Conservation (phyloP, 1,284 basidiomycete genomes). For the Austroboletus niveus region DNA sequence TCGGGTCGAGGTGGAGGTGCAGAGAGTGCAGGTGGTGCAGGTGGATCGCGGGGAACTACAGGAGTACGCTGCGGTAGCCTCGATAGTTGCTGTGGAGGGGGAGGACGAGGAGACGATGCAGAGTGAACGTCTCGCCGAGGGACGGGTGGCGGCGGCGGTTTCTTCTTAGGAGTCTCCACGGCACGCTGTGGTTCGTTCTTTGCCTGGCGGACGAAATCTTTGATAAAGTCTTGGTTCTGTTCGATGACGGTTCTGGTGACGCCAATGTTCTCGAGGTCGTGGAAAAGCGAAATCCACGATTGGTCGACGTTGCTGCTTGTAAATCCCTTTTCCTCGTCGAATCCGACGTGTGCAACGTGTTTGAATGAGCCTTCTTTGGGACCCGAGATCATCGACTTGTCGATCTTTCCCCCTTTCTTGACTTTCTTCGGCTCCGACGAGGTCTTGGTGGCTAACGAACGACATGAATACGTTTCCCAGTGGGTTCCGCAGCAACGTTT, state of each 20-base stretch:
- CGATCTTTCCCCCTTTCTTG: constrained; percentile 66
- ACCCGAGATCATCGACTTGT: constrained; percentile 89
- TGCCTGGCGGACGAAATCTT: constrained; percentile 72
- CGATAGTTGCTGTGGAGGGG: constrained; percentile 29
- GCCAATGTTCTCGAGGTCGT: constrained; percentile 70
- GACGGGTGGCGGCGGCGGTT: constrained; percentile 57
- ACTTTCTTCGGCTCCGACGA: constrained; percentile 57
- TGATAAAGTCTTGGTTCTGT: constrained; percentile 88
- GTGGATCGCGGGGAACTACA: constrained; percentile 31
- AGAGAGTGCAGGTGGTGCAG: constrained; percentile 12
- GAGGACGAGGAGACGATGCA: constrained; percentile 23
- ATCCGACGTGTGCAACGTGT: constrained; percentile 96
- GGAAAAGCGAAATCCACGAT: constrained; percentile 83
- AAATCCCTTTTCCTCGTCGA: constrained; percentile 84
- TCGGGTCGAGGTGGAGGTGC: constrained; percentile 33
- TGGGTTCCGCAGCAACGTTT: background rate
- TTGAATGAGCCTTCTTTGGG: constrained; percentile 81
- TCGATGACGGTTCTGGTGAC: constrained; percentile 62
- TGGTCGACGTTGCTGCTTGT: constrained; percentile 88
- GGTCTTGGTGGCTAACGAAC: constrained; percentile 35
- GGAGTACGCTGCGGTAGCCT: constrained; percentile 27
- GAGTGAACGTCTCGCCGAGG: constrained; percentile 39
- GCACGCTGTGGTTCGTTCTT: constrained; percentile 31
- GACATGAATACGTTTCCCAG: background rate
- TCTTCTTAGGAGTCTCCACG: constrained; percentile 44